Base-by-base conservation (phyloP, 805 yeast species). In the Diddensiella caesifluorescens region DNA sequence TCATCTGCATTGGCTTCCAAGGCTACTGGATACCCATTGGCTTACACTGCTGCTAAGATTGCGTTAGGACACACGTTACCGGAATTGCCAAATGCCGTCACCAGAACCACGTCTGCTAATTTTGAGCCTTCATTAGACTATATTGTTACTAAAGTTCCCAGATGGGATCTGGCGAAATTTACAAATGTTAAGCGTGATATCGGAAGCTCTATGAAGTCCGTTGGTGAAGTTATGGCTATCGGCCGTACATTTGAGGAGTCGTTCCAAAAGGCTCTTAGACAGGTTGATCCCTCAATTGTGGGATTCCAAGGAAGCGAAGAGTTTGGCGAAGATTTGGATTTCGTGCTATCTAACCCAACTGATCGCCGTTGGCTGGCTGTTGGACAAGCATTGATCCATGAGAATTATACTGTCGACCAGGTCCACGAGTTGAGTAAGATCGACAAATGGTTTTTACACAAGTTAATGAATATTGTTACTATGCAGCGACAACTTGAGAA, bases 151-250 rank as follows among this genome's bases (percentile, higher is more conserved):
- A 90, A 90, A 75, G 88, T 90, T 60, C 98, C 98, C 55, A 80
- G 97, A 69, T 90, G 98, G 98, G 98, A 90, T 72, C 72, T 90
- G 64, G 67, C 92, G 54, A 90, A 90, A 74, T 92, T 90, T 73
- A 94, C 84, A 63, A 95, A 87, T 60, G 98, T 90, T 50, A 84
- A 86, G 64, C 79, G 95, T 65, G 87, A 83, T 49, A 83, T 90
- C 60, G 95, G 96, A 36, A 85, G 95, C 6, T 80, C 97, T 33
- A 90, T 90, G 98, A 90, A 90, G 67, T 89, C 97, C 46, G 98
- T 90, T 42, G 98, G 98, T 65, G 98, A 90, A 68, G 98, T 90
- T 46, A 90, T 90, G 98, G 94, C 96, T 35, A 92, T 90, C 60
- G 98, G 98, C 60, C 82, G 98, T 69, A 90, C 80, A 51, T 90